Evolutionary conservation across 345 rosid genomes (phyloP).

Genomic region (Eucalyptus microcorys): DNA sequence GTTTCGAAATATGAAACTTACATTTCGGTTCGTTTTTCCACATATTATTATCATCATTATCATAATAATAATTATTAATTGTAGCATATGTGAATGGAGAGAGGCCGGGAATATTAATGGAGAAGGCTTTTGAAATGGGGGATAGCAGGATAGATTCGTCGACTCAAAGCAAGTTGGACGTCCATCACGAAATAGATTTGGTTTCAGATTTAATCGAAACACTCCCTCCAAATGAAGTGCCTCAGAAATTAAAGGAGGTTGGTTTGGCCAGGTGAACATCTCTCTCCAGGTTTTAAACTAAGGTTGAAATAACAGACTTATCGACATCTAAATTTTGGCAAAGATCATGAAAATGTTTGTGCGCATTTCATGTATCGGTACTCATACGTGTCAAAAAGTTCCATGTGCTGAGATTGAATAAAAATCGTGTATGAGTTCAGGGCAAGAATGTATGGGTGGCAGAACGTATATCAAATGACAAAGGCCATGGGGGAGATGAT

Average conservation of each 20-base stretch:
- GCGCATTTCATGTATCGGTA: neutral
- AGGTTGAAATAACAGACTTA: neutral
- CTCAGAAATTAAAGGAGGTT: constrained; percentile 14
- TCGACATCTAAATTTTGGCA: neutral
- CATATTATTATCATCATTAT: neutral
- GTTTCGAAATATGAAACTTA: neutral
- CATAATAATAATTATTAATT: neutral
- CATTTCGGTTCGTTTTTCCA: neutral
- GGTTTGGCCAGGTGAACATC: constrained; percentile 19
- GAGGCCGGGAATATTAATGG: neutral
- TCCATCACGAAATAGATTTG: constrained; percentile 18
- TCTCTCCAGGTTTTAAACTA: neutral
- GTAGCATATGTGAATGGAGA: constrained; percentile 1
- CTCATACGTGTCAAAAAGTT: neutral
- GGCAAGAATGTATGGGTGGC: neutral
- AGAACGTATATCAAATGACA: neutral
- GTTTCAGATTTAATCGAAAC: constrained; percentile 3
- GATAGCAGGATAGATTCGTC: neutral
- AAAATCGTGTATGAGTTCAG: neutral
- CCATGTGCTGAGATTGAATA: neutral
- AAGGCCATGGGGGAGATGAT: neutral
- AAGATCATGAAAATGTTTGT: too few species aligned
- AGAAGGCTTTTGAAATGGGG: neutral
- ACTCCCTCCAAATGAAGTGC: neutral
- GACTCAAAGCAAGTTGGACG: neutral